A percentile compares a stretch with the other conserved stretches of the same genome.
phyloP scores from a whole-genome alignment of 495 filamentous ascomycete genomes.

The Hypoxylon subgilvum region DNA sequence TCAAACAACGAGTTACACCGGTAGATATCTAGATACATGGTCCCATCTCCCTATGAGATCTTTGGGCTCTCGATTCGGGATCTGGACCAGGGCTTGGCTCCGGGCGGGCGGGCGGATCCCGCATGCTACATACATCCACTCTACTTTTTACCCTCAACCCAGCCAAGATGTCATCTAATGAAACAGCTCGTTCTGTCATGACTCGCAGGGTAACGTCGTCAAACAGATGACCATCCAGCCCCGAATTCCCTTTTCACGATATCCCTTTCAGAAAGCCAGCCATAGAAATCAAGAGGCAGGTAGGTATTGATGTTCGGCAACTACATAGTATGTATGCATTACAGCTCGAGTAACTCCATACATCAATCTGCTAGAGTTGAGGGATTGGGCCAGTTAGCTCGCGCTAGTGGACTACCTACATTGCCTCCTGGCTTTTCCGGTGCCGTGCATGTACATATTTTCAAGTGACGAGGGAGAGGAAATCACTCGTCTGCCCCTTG shows the following conservation, averaged over 20 bases:
- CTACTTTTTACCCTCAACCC: no score
- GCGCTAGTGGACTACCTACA: no score
- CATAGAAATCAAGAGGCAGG: background rate
- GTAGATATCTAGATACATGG: no score
- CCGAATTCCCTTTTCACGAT: constrained; percentile 1
- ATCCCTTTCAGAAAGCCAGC: background rate
- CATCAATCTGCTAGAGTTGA: no score
- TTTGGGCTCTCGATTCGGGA: constrained; percentile 8
- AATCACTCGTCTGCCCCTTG: constrained; percentile 14
- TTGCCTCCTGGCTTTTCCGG: background rate
- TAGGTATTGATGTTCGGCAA: no score
- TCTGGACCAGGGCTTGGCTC: constrained; percentile 15
- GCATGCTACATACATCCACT: constrained; percentile 2
- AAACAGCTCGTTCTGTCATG: no score
- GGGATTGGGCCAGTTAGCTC: no score
- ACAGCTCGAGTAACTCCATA: no score
- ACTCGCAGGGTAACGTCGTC: constrained; percentile 1
- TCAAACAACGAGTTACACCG: constrained; percentile 7
- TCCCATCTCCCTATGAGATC: background rate
- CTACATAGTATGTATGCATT: no score
- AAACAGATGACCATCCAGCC: background rate
- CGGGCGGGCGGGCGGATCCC: constrained; percentile 8
- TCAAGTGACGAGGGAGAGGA: background rate
- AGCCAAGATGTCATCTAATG: no score
- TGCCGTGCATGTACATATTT: background rate